Conservation (phyloP, 2,329 filamentous ascomycete genomes). For the Trichoderma arundinaceum region DNA sequence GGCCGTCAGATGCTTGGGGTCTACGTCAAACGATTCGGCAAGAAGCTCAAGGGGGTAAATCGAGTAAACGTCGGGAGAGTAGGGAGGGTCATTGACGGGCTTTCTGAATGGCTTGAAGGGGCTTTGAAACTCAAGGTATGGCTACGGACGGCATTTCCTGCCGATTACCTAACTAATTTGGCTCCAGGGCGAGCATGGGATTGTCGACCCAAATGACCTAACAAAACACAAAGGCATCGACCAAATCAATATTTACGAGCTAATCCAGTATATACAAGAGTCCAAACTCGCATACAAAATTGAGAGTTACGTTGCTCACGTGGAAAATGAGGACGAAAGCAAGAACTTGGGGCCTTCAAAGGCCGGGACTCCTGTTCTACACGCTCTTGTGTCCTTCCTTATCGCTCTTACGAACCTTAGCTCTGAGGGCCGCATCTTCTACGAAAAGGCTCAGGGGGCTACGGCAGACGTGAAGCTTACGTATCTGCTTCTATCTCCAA, state of each 20-base stretch:
- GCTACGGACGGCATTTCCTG: conserved; percentile 2
- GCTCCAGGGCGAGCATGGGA: conserved; percentile 60
- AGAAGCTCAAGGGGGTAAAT: conserved; percentile 87
- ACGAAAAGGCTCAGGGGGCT: conserved; percentile 52
- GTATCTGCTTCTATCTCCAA: conserved; percentile 89
- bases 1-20: conserved; percentile 76
- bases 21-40: conserved; percentile 88
- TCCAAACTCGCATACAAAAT: conserved; percentile 95
- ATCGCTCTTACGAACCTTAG: conserved; percentile 85
- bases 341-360: conserved; percentile 35
- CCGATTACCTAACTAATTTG: conserved; percentile 9
- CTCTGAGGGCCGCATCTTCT: conserved; percentile 70
- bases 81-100: conserved; percentile 79
- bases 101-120: conserved; percentile 70
- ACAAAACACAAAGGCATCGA: conserved; percentile 86
- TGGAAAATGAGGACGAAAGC: conserved; percentile 54
- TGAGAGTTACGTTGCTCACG: conserved; percentile 78
- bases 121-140: conserved; percentile 56
- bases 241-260: conserved; percentile 91
- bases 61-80: conserved; percentile 89
- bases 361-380: conserved; percentile 56
- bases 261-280: conserved; percentile 85
- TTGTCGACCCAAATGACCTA: conserved; percentile 72
- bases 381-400: conserved; percentile 67
- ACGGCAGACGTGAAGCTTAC: conserved; percentile 66